These are phyloP conservation scores for Vicia sativa DNA, from an alignment of 306 rosid genomes.

Conservation along the genomic window DNA sequence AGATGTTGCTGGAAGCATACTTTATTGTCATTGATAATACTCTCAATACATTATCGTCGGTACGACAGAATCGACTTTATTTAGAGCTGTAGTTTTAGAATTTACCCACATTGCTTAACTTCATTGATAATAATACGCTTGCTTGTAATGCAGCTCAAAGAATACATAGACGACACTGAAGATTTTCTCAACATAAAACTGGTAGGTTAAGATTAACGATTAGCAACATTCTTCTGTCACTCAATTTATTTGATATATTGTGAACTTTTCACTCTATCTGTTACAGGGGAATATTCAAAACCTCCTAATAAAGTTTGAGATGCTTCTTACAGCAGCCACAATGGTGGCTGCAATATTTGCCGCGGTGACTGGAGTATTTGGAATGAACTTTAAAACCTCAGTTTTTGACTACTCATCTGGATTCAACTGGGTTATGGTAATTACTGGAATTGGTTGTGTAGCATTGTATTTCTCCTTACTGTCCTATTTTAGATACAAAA, in stretches of 20 bases:
- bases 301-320: conserved; percentile 84
- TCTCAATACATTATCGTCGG: conserved; percentile 79
- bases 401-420: conserved; percentile 60
- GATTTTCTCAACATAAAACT: conserved; percentile 97
- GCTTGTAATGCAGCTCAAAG: conserved; percentile 77
- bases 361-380: conserved; percentile 81
- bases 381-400: conserved; percentile 69
- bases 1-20: conserved; percentile 97
- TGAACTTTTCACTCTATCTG: conserved; percentile 30
- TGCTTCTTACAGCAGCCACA: conserved; percentile 92
- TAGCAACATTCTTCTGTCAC: conserved; percentile 23
- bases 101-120: conserved; percentile 12
- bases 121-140: conserved; percentile 31
- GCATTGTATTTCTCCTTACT: conserved; percentile 61
- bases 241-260: conserved; percentile 38
- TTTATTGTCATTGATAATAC: conserved; percentile 92
- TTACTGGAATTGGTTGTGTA: conserved; percentile 59
- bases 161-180: conserved; percentile 96
- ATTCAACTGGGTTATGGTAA: conserved; percentile 65
- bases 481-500: conserved; percentile 70
- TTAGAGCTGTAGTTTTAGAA: conserved; percentile 22
- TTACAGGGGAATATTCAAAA: conserved; percentile 94
- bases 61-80: conserved; percentile 46
- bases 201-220: conserved; percentile 57
- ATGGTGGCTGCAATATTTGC: conserved; percentile 79